Conservation (phyloP, 768 basidiomycete species). For the Mycena venus region DNA sequence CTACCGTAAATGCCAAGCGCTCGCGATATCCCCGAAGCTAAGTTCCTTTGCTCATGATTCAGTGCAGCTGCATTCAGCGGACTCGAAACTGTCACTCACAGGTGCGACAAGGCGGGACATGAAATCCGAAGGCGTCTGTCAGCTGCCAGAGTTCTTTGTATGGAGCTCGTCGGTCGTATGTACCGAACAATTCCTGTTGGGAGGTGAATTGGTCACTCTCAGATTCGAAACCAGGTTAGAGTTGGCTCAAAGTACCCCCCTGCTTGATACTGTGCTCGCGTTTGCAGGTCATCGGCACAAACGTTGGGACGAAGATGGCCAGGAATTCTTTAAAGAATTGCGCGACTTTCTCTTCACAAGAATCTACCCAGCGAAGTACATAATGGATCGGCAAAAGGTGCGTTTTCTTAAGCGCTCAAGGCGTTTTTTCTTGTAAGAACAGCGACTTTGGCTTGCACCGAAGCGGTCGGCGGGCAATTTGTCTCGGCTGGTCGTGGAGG, state of each 20-base stretch:
- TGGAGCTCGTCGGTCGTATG: neutral
- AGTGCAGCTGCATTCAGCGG: neutral
- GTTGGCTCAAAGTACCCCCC: neutral
- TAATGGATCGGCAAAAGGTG: neutral
- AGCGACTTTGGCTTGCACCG: neutral
- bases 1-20: neutral
- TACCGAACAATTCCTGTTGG: neutral
- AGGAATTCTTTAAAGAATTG: neutral
- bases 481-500: slow-evolving; percentile 34
- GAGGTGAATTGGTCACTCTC: neutral
- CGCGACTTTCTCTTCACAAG: neutral
- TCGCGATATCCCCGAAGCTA: neutral
- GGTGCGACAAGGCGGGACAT: neutral
- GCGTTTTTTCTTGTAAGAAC: neutral
- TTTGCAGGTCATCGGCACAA: neutral
- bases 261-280: neutral
- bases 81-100: neutral
- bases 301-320: neutral
- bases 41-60: neutral
- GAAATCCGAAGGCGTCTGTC: neutral
- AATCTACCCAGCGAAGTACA: neutral
- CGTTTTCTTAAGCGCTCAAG: neutral
- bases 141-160: neutral
- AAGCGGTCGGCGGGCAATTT: neutral
- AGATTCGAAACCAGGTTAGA: neutral